phyloP scores from a whole-genome alignment of 768 basidiomycete species.

The Amanita brunnescens region DNA sequence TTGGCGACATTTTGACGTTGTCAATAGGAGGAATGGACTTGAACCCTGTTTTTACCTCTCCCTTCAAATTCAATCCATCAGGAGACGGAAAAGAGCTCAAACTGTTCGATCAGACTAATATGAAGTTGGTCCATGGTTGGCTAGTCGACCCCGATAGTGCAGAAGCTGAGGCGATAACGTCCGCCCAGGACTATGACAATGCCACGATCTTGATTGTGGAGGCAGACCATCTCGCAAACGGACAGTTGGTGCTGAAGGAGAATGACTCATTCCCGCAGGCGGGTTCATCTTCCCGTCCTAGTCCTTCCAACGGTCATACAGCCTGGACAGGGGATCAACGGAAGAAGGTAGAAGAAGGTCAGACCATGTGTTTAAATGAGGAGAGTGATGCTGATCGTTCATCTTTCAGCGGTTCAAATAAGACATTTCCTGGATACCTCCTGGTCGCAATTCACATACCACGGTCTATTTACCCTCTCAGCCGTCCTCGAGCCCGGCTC shows the following conservation, averaged over 20 bases:
- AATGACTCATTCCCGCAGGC: slow-evolving; percentile 10
- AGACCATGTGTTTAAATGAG: slow-evolving; percentile 12
- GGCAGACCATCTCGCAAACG: slow-evolving; percentile 66
- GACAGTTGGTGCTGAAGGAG: slow-evolving; percentile 44
- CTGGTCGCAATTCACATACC: slow-evolving; percentile 79
- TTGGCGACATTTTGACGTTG: background rate
- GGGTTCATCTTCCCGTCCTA: slow-evolving; percentile 14
- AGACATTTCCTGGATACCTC: slow-evolving; percentile 62
- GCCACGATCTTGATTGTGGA: slow-evolving; percentile 70
- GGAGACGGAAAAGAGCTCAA: slow-evolving; percentile 70
- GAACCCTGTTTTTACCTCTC: slow-evolving; percentile 72
- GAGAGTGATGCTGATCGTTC: background rate
- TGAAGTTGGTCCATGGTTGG: slow-evolving; percentile 87
- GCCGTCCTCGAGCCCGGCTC: slow-evolving; percentile 43
- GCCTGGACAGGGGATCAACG: slow-evolving; percentile 45
- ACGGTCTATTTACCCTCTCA: slow-evolving; percentile 77
- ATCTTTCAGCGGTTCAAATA: slow-evolving; percentile 49
- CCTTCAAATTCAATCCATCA: slow-evolving; percentile 59
- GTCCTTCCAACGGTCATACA: slow-evolving; percentile 15
- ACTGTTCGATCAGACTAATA: slow-evolving; percentile 76
- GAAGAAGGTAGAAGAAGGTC: slow-evolving; percentile 65
- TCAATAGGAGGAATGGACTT: slow-evolving; percentile 76
- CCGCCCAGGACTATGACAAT: slow-evolving; percentile 60
- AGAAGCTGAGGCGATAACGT: slow-evolving; percentile 46
- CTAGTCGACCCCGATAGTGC: slow-evolving; percentile 60